phyloP scores from a whole-genome alignment of 495 filamentous ascomycete genomes.

The Trichoderma orchidacearum region DNA sequence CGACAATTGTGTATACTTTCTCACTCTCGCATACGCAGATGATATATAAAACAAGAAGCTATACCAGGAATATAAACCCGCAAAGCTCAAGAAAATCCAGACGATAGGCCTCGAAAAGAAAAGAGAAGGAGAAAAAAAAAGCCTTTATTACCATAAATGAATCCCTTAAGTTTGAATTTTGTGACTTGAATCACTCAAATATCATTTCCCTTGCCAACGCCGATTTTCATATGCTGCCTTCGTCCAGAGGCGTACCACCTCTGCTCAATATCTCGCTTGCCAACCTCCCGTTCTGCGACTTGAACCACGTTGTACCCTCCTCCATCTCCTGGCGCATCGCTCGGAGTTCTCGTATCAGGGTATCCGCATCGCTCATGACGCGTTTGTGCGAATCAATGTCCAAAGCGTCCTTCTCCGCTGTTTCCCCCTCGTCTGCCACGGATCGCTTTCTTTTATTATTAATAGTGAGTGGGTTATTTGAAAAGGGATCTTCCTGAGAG shows the following conservation, averaged over 20 bases:
- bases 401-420: neutral
- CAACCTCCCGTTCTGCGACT: slow-evolving; percentile 2
- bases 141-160: neutral
- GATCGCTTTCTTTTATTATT: slow-evolving; percentile 2
- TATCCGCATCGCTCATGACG: neutral
- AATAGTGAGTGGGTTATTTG: neutral
- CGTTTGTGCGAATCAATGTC: slow-evolving; percentile 3
- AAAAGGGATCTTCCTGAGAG: neutral
- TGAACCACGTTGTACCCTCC: slow-evolving; percentile 5
- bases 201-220: neutral
- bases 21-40: neutral
- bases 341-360: slow-evolving; percentile 1
- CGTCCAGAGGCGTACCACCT: slow-evolving; percentile 3
- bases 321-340: slow-evolving; percentile 4
- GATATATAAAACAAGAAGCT: neutral
- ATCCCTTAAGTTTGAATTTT: neutral
- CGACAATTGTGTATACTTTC: neutral
- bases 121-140: neutral
- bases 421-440: neutral
- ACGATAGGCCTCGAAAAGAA: neutral
- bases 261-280: slow-evolving; percentile 2
- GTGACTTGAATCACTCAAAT: neutral
- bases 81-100: neutral
- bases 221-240: neutral
- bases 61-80: neutral